A percentile compares a stretch with the other conserved stretches of the same genome.
phyloP scores from a whole-genome alignment of 768 basidiomycete species.

The Psilocybe subaeruginosa region DNA sequence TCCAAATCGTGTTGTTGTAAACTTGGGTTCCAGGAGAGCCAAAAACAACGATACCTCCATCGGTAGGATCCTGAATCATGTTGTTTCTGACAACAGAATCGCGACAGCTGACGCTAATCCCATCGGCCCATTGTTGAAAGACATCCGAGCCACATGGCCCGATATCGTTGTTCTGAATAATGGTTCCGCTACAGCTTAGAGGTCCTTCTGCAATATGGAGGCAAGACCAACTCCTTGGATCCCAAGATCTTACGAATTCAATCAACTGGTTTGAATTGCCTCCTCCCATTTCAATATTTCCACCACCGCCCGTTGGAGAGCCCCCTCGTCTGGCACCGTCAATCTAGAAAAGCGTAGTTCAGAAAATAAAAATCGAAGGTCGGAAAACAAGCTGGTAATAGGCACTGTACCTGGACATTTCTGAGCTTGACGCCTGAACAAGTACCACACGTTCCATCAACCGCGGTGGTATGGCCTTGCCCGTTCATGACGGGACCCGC shows the following conservation, averaged over 20 bases:
- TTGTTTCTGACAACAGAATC: constrained; percentile 69
- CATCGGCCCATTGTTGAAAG: constrained; percentile 82
- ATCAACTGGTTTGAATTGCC: constrained; percentile 70
- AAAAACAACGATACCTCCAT: constrained; percentile 81
- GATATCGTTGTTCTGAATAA: constrained; percentile 82
- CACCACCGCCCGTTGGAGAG: constrained; percentile 60
- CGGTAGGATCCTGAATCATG: constrained; percentile 71
- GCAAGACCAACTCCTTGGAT: constrained; percentile 85
- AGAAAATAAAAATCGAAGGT: not conserved
- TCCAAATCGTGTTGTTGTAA: constrained; percentile 79
- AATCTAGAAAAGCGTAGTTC: constrained; percentile 45
- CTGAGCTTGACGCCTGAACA: constrained; percentile 67
- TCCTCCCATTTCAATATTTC: constrained; percentile 87
- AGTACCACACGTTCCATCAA: constrained; percentile 63
- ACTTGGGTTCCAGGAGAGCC: constrained; percentile 74
- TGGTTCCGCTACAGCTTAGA: constrained; percentile 62
- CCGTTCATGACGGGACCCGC: constrained; percentile 64
- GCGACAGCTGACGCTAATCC: constrained; percentile 73
- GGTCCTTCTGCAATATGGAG: constrained; percentile 76
- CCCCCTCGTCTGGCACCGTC: constrained; percentile 69
- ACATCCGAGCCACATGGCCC: constrained; percentile 72
- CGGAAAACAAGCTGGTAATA: not conserved
- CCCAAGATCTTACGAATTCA: constrained; percentile 75
- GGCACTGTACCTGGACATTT: constrained; percentile 63
- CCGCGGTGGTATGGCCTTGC: constrained; percentile 71